phyloP scores from a whole-genome alignment of 257 asterid species.

The Hygrophila difformis region DNA sequence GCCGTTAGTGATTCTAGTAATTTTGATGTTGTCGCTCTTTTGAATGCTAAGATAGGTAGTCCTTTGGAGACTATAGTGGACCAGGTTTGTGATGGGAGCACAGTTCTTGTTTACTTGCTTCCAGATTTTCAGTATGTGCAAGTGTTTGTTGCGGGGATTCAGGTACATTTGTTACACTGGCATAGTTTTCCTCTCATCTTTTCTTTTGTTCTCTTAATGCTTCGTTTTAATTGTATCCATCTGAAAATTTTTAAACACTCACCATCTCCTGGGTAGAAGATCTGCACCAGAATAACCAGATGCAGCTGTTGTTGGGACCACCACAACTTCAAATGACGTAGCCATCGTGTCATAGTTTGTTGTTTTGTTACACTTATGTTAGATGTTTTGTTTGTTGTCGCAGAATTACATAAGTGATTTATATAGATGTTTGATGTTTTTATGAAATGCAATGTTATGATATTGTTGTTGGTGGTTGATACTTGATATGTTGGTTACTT shows the following conservation, averaged over 20 bases:
- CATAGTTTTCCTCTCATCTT: background rate
- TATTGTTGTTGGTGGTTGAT: too few species aligned
- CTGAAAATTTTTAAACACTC: constrained; percentile 37
- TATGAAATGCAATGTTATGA: too few species aligned
- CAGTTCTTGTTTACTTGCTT: constrained; percentile 83
- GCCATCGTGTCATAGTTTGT: too few species aligned
- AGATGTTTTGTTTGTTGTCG: too few species aligned
- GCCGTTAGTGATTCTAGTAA: constrained; percentile 65
- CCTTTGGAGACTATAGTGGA: constrained; percentile 95
- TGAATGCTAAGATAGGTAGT: constrained; percentile 67
- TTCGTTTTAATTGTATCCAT: background rate
- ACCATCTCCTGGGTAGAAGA: constrained; percentile 89
- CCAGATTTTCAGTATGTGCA: constrained; percentile 86
- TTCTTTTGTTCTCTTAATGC: background rate
- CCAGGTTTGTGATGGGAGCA: constrained; percentile 95
- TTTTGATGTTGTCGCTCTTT: constrained; percentile 73
- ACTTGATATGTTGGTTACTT: too few species aligned
- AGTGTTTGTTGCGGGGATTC: constrained; percentile 89
- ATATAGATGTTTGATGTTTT: too few species aligned
- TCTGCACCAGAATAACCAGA: constrained; percentile 54
- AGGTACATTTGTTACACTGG: constrained; percentile 35
- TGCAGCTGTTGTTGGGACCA: constrained; percentile 27
- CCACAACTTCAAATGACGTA: constrained; percentile 42
- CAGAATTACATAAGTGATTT: too few species aligned
- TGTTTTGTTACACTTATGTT: too few species aligned